phyloP scores from a whole-genome alignment of 768 basidiomycete species.

The Scleroderma bovista region DNA sequence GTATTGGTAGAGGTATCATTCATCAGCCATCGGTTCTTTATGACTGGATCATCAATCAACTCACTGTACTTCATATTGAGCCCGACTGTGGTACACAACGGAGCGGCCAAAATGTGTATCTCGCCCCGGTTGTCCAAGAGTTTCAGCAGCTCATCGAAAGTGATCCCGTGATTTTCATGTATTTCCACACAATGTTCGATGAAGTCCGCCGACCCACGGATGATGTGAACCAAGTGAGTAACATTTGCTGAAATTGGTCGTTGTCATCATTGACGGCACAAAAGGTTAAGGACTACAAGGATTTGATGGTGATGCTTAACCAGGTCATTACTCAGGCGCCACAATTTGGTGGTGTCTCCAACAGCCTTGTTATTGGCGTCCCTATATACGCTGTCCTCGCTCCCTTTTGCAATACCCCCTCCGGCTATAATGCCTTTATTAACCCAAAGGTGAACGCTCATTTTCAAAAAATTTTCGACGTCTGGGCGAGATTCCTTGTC shows the following conservation, averaged over 20 bases:
- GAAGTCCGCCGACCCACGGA: not conserved
- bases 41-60: not conserved
- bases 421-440: constrained; percentile 6
- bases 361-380: not conserved
- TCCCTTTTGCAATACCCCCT: not conserved
- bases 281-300: constrained; percentile 3
- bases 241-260: not conserved
- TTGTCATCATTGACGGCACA: not conserved
- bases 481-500: constrained; percentile 45
- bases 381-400: not conserved
- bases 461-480: constrained; percentile 45
- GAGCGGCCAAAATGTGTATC: not conserved
- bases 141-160: constrained; percentile 23
- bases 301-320: not conserved
- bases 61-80: not conserved
- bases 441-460: constrained; percentile 40
- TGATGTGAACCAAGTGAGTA: not conserved
- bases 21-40: not conserved
- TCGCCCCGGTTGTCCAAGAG: constrained; percentile 14
- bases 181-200: constrained; percentile 33
- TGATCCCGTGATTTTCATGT: constrained; percentile 24
- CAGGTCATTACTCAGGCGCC: constrained; percentile 1
- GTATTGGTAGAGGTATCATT: not conserved
- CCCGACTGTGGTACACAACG: not conserved
- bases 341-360: not conserved